These are phyloP conservation scores for Spizellomyces punctatus DNA, from an alignment of 192 early-diverging fungal genomes.

Conservation along the genomic window DNA sequence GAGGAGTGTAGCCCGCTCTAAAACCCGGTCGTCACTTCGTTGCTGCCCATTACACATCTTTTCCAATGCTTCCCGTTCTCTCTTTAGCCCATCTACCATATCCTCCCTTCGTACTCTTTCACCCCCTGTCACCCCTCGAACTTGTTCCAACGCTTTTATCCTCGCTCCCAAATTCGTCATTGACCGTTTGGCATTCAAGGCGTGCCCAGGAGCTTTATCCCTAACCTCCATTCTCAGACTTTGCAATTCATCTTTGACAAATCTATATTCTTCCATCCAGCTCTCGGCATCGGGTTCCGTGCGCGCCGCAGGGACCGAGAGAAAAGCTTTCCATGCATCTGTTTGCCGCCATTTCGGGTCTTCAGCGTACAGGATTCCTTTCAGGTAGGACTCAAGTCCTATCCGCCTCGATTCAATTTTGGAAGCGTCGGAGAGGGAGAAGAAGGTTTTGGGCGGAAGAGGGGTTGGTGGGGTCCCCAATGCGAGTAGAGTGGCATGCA, in stretches of 20 bases:
- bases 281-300: no score
- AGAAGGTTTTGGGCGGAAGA: conserved; percentile 67
- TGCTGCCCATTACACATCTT: not conserved
- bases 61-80: not conserved
- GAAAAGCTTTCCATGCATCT: conserved; percentile 14
- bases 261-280: conserved; percentile 1
- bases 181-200: no score
- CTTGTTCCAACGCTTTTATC: no score
- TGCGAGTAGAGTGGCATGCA: conserved; percentile 61
- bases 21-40: not conserved
- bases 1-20: conserved; percentile 6
- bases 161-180: no score
- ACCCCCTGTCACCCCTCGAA: no score
- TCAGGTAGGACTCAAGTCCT: conserved; percentile 78
- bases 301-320: no score
- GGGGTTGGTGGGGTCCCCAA: conserved; percentile 60
- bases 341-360: conserved; percentile 81
- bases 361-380: conserved; percentile 66
- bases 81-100: not conserved
- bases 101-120: not conserved
- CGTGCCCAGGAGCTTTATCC: no score
- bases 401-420: not conserved
- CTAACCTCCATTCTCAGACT: no score
- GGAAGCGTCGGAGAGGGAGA: not conserved
- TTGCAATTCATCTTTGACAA: no score